Evolutionary conservation across 768 basidiomycete species (phyloP).

Genomic region (Boletus reticuloceps): DNA sequence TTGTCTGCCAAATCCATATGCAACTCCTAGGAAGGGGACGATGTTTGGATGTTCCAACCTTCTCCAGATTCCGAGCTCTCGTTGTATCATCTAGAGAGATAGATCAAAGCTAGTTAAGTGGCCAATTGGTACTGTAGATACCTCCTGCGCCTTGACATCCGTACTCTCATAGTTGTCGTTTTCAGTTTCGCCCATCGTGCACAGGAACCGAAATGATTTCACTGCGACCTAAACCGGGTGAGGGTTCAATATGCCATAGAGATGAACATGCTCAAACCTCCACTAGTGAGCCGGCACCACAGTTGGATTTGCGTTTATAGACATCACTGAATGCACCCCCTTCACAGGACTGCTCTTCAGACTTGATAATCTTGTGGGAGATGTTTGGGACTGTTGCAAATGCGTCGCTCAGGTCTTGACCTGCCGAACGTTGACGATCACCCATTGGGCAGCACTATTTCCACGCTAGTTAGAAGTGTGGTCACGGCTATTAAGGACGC

Average conservation of each 20-base stretch:
- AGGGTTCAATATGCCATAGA: not conserved
- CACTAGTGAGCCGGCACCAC: not conserved
- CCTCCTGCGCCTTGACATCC: no score
- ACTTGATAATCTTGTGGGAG: not conserved
- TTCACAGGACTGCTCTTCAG: not conserved
- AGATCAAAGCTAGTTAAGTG: not conserved
- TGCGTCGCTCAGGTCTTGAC: slow-evolving; percentile 30
- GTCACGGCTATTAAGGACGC: no score
- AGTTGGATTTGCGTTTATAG: not conserved
- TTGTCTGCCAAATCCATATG: slow-evolving; percentile 21
- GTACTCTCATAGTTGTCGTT: no score
- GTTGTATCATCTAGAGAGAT: not conserved
- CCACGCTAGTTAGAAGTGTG: no score
- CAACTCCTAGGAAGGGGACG: slow-evolving; percentile 11
- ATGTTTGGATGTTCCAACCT: not conserved
- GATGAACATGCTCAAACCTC: not conserved
- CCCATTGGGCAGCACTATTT: no score
- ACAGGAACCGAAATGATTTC: not conserved
- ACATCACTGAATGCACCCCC: not conserved
- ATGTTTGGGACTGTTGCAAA: not conserved
- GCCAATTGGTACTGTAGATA: no score
- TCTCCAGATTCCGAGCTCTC: not conserved
- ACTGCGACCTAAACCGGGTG: not conserved
- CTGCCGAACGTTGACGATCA: no score
- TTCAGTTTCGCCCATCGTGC: no score